Base-by-base conservation (phyloP, 805 yeast species). In the Pichia cabralensis region DNA sequence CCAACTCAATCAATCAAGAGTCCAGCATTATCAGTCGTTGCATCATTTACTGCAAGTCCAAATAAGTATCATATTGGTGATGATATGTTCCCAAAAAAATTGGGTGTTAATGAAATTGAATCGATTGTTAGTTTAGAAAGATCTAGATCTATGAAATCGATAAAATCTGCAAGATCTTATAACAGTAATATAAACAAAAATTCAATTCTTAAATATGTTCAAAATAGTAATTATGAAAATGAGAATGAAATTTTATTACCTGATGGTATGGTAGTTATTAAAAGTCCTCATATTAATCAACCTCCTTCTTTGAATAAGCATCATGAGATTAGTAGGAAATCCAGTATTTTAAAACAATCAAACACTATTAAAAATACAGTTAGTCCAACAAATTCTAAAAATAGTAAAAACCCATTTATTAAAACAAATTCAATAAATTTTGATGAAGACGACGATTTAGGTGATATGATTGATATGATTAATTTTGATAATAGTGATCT, bases 91-190 rank as follows among this genome's bases (percentile, higher is more conserved):
- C 94, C 94, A 1, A 80, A 76, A 49, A 69, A 74, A 3, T 59
- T 82, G 22, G 77, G 68, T 38, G 63, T 71, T 0, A 72, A 69
- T 34, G 94, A 82, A 48, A 81, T 82, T 9, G 82, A 78, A 43
- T 76, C 82, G 30, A 82, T 82, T 38, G 78, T 79, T 3, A 69
- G 80, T 7, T 50, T 82, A 28, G 94, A 82, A 52, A 65, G 88
- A 40, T 71, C 80, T 7, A 50, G 74, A 32, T 69, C 76, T 5
- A 61, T 70, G 61, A 67, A 71, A 48, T 76, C 85, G 0, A 52
- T 67, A n/a, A 60, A 47, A 35, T 48, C 53, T 8, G 14, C 23
- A 5, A 33, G 40, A 22, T 11, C 18, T 4, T n/a, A 31, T 7
- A 30, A 35, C 9, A 29, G n/a, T 13, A 13, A 11, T 5, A 26